phyloP scores from a whole-genome alignment of 2,329 filamentous ascomycete species.

The Microdochium nivale region DNA sequence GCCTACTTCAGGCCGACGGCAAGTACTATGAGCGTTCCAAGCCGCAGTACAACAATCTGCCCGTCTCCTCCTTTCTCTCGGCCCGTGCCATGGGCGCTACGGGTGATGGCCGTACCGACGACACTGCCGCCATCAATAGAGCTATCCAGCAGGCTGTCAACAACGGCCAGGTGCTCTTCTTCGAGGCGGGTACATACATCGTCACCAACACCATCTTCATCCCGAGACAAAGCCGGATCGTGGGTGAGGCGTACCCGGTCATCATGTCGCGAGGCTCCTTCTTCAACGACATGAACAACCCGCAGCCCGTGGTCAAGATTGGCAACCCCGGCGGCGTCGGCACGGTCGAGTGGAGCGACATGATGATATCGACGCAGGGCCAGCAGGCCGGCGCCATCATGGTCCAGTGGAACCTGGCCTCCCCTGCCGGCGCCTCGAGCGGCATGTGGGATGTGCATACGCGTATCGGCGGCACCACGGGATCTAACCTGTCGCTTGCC shows the following conservation, averaged over 20 bases:
- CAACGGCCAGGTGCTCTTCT: slow-evolving; percentile 45
- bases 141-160: slow-evolving; percentile 49
- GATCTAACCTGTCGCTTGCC: slow-evolving; percentile 57
- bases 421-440: slow-evolving; percentile 22
- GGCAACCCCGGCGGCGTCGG: slow-evolving; percentile 48
- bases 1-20: slow-evolving; percentile 29
- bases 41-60: slow-evolving; percentile 60
- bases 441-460: slow-evolving; percentile 73
- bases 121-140: slow-evolving; percentile 60
- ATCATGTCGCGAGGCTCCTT: slow-evolving; percentile 41
- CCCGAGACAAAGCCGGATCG: slow-evolving; percentile 42
- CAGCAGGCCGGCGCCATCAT: slow-evolving; percentile 51
- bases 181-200: slow-evolving; percentile 54
- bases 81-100: slow-evolving; percentile 59
- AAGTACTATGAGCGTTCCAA: slow-evolving; percentile 65
- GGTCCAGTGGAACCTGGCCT: slow-evolving; percentile 54
- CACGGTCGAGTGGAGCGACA: slow-evolving; percentile 52
- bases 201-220: slow-evolving; percentile 46
- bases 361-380: slow-evolving; percentile 53
- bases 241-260: slow-evolving; percentile 48
- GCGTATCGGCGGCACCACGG: slow-evolving; percentile 63
- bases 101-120: slow-evolving; percentile 68
- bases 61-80: slow-evolving; percentile 54
- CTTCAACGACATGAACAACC: slow-evolving; percentile 42
- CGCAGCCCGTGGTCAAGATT: slow-evolving; percentile 47